Base-by-base conservation (phyloP, 2,329 filamentous ascomycete genomes). In the Colletotrichum eremochloae region DNA sequence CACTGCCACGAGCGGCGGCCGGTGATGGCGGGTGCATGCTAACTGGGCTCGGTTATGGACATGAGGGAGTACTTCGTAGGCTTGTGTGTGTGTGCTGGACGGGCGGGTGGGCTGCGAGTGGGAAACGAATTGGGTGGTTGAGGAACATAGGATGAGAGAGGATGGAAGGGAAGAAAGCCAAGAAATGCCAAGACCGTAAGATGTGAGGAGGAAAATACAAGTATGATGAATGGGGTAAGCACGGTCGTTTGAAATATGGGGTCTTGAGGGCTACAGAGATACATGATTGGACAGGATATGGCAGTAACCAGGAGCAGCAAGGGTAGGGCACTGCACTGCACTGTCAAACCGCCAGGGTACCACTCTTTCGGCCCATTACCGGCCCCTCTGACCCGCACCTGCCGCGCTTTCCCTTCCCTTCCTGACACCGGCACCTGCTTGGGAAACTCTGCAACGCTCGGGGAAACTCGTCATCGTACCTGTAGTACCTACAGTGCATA, bases 121-220 rank as follows among this genome's bases (percentile, higher is more conserved):
- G 58, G 42, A 50, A 50, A 62, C 29, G 29, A 55, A 31, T 36
- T 55, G 15, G 62, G 15, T 14, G 18, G 46, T 38, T 38, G n/a
- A 11, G 36, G 29, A 42, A 58, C 56, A 42, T 42, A n/a, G 20
- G 36, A 9, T 9, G 11, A 12, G 14, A 46, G 50, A 18, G 40
- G 69, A 46, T 68, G 60, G 66, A 70, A 65, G 46, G 70, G 60
- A 65, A 61, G 50, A 50, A 40, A 40, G 66, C 70, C 66, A 72
- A 70, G 61, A 65, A 70, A 72, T 61, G 70, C 70, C 70, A 72
- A 72, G 70, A 50, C 61, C 40, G 53, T 36, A 67, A 70, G 65
- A 48, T 72, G 70, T 60, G 70, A 72, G 56, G 60, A 48, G 69
- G 64, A 64, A 48, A 46, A 48, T 24, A 46, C 44, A 46, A 11